Percentiles rank a stretch among this genome's conserved stretches.
Evolutionary conservation across 192 early-diverging fungal species (phyloP).

Genomic region (Oehlia diaphana): DNA sequence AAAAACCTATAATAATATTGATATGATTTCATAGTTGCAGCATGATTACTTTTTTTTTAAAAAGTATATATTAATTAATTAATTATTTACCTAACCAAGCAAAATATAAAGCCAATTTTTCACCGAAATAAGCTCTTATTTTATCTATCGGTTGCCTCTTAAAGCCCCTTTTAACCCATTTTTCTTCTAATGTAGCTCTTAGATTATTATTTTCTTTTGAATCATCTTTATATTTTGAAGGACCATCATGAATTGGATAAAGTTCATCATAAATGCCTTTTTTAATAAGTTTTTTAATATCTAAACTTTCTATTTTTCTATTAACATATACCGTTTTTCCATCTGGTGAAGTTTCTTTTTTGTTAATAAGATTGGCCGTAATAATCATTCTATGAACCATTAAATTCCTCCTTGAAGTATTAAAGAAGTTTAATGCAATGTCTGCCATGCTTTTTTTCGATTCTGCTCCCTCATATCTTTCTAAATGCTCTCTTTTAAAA

Average conservation of each 20-base stretch:
- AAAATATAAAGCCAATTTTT: conserved; percentile 68
- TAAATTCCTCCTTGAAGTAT: conserved; percentile 29
- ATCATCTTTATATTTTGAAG: conserved; percentile 35
- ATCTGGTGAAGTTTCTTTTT: conserved; percentile 29
- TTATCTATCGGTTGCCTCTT: conserved; percentile 48
- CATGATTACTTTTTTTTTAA: not conserved
- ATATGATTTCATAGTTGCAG: not conserved
- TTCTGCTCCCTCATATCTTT: conserved; percentile 40
- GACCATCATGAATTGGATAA: conserved; percentile 63
- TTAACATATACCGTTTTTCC: conserved; percentile 26
- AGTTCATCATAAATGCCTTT: conserved; percentile 43
- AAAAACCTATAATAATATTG: conserved; percentile 39
- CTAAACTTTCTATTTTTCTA: conserved; percentile 38
- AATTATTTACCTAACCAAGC: conserved; percentile 54
- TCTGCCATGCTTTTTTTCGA: conserved; percentile 34
- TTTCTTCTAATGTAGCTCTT: conserved; percentile 43
- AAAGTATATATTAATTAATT: not conserved
- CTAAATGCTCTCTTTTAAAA: conserved; percentile 39
- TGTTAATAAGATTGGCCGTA: conserved; percentile 24
- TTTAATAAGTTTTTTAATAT: conserved; percentile 45
- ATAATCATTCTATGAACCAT: conserved; percentile 28
- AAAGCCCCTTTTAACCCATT: conserved; percentile 41
- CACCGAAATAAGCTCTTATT: conserved; percentile 67
- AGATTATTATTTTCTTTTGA: conserved; percentile 21
- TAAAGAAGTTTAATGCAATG: conserved; percentile 42